Percentiles rank a stretch among this genome's conserved stretches.
These are phyloP conservation scores for Candida pseudoglaebosa DNA, from an alignment of 805 yeast species.

Conservation along the genomic window DNA sequence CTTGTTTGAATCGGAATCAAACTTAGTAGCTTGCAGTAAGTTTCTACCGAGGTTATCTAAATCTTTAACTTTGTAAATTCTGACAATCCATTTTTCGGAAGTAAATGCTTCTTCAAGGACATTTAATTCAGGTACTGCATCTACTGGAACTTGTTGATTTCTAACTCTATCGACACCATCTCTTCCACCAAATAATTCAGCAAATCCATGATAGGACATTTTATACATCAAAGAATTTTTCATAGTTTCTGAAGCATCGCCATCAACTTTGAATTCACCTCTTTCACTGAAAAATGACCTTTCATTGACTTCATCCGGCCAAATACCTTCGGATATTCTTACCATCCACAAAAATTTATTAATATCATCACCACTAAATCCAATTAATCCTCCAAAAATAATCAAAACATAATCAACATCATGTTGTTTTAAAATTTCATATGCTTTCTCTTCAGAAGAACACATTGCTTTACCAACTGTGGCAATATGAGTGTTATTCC, in stretches of 20 bases:
- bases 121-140: constrained; percentile 51
- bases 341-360: constrained; percentile 99
- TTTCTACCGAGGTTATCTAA: constrained; percentile 84
- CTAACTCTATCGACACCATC: constrained; percentile 84
- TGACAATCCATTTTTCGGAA: constrained; percentile 92
- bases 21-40: constrained; percentile 51
- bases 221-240: constrained; percentile 88
- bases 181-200: constrained; percentile 60
- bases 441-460: constrained; percentile 80
- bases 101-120: constrained; percentile 93
- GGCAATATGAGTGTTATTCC: constrained; percentile 99
- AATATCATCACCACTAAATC: constrained; percentile 93
- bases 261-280: constrained; percentile 89
- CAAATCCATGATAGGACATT: constrained; percentile 84
- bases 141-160: constrained; percentile 63
- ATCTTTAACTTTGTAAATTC: constrained; percentile 89
- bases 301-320: constrained; percentile 98
- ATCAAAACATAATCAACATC: constrained; percentile 94
- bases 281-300: constrained; percentile 74
- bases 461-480: constrained; percentile 99
- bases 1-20: constrained; percentile 36
- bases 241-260: constrained; percentile 79
- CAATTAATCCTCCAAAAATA: constrained; percentile 90
- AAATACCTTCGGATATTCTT: constrained; percentile 95
- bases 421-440: constrained; percentile 80